Percentiles rank a stretch among this genome's conserved stretches.
These are phyloP conservation scores for Phytopythium aichiense DNA, from an alignment of 352 stramenopile species.

Conservation along the genomic window DNA sequence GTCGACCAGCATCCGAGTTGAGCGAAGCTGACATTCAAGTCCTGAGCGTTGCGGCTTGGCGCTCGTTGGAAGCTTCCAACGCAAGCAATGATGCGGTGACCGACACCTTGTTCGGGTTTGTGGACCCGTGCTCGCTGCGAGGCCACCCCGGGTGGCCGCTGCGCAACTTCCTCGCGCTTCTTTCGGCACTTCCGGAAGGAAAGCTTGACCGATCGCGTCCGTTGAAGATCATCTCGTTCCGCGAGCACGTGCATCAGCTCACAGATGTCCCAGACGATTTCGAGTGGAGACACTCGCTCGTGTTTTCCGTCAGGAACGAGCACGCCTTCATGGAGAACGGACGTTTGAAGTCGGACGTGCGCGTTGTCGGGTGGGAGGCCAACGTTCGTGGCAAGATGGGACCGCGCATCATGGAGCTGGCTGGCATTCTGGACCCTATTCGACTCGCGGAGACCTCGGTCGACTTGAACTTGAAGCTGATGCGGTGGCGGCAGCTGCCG, in stretches of 20 bases:
- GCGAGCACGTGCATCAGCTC: constrained; percentile 64
- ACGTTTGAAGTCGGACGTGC: constrained; percentile 25
- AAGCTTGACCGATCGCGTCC: constrained; percentile 27
- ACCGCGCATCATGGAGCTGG: constrained; percentile 73
- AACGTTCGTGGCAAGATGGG: constrained; percentile 73
- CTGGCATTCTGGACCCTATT: constrained; percentile 66
- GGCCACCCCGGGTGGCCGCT: constrained; percentile 85
- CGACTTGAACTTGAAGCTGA: constrained; percentile 99
- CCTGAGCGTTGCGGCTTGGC: constrained; percentile 29
- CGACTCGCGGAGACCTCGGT: constrained; percentile 94
- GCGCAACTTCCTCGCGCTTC: constrained; percentile 79
- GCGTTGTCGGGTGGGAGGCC: constrained; percentile 66
- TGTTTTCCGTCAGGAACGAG: constrained; percentile 51
- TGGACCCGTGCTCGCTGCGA: constrained; percentile 79
- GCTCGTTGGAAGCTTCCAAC: background rate
- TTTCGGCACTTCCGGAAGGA: constrained; percentile 32
- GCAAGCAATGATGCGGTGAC: constrained; percentile 4
- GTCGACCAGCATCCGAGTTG: background rate
- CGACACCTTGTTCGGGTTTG: constrained; percentile 79
- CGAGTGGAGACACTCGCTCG: constrained; percentile 47
- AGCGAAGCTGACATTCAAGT: constrained; percentile 22
- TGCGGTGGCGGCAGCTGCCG: constrained; percentile 98
- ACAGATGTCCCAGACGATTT: constrained; percentile 30
- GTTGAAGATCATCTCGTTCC: constrained; percentile 62
- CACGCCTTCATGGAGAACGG: constrained; percentile 25